phyloP scores from a whole-genome alignment of 257 asterid genomes.

The Osmanthus fragrans region DNA sequence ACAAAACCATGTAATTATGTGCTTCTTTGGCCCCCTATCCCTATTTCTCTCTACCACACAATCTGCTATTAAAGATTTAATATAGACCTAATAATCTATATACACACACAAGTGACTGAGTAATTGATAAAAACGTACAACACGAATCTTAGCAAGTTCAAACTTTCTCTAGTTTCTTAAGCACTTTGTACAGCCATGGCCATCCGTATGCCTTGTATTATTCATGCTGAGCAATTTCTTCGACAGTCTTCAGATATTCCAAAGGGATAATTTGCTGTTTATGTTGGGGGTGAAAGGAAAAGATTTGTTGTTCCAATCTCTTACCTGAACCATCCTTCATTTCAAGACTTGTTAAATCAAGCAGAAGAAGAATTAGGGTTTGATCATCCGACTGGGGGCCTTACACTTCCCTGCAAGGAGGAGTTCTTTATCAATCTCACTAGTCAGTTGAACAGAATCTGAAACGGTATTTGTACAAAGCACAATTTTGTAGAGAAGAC shows the following conservation, averaged over 20 bases:
- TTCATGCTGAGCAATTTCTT: slow-evolving; percentile 8
- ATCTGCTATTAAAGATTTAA: not conserved
- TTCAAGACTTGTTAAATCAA: slow-evolving; percentile 33
- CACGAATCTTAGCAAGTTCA: too few relatives aligned
- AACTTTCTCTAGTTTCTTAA: not conserved
- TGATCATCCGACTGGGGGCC: slow-evolving; percentile 44
- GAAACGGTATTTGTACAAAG: not conserved
- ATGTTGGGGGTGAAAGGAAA: slow-evolving; percentile 38
- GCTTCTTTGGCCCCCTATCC: not conserved
- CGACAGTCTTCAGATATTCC: slow-evolving; percentile 41
- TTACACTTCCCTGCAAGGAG: slow-evolving; percentile 35
- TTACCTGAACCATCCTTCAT: slow-evolving; percentile 38
- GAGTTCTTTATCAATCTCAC: slow-evolving; percentile 22
- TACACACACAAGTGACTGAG: too few relatives aligned
- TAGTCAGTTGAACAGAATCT: slow-evolving; percentile 14
- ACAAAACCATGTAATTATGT: too few relatives aligned
- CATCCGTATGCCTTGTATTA: slow-evolving; percentile 11
- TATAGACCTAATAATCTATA: too few relatives aligned
- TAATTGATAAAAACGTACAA: too few relatives aligned
- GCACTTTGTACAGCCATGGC: slow-evolving; percentile 24
- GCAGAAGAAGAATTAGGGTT: slow-evolving; percentile 40
- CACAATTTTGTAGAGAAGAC: not conserved
- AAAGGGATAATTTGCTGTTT: slow-evolving; percentile 43
- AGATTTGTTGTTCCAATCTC: slow-evolving; percentile 36
- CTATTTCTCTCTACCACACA: not conserved